phyloP scores from a whole-genome alignment of 2,329 filamentous ascomycete genomes.

The Epichloe amarillans region DNA sequence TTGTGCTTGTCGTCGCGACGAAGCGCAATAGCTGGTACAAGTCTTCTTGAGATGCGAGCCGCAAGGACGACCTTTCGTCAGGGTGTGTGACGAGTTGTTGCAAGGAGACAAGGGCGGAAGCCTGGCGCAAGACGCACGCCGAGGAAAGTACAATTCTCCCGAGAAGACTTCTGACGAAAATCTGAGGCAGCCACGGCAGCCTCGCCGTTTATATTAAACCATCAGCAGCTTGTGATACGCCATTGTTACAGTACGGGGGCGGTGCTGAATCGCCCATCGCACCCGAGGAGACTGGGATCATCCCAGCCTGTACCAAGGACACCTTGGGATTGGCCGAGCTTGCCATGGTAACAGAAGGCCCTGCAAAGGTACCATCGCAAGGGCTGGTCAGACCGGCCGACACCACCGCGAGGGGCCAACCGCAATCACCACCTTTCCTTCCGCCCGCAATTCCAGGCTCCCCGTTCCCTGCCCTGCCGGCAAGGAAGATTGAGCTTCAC shows the following conservation, averaged over 20 bases:
- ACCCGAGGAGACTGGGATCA: not conserved
- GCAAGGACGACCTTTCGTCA: not conserved
- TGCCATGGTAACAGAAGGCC: not conserved
- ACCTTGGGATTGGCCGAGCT: not conserved
- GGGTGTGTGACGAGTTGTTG: not conserved
- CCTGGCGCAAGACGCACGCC: not conserved
- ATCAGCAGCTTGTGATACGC: conserved; percentile 1
- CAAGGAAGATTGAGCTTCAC: no score
- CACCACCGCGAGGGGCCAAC: not conserved
- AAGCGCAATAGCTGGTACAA: not conserved
- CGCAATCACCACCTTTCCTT: not conserved
- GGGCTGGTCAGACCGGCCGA: not conserved
- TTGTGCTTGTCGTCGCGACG: not conserved
- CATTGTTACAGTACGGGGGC: not conserved
- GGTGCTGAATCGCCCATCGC: not conserved
- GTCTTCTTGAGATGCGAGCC: not conserved
- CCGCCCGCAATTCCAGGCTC: not conserved
- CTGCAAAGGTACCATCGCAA: not conserved
- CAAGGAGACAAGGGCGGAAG: not conserved
- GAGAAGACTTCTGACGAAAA: not conserved
- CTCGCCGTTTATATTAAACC: not conserved
- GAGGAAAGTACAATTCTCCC: not conserved
- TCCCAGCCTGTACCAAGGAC: not conserved
- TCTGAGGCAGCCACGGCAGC: not conserved
- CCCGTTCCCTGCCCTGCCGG: not conserved